Evolutionary conservation across 1,139 yeast genomes (phyloP).

Genomic region (Yamadazyma spencermartinsiae): DNA sequence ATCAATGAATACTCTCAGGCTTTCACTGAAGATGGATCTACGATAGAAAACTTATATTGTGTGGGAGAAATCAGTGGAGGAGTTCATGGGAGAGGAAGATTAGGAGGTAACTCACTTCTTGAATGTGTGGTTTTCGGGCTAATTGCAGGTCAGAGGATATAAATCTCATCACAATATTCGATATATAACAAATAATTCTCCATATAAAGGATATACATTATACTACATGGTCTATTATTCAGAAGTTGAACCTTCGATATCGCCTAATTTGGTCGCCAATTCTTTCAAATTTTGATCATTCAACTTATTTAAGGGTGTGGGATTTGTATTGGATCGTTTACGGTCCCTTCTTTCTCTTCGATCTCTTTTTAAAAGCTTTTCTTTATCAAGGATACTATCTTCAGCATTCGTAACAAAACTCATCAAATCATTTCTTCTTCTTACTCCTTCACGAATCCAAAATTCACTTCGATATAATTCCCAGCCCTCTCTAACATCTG

Average conservation of each 20-base stretch:
- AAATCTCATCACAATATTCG: conserved; percentile 5
- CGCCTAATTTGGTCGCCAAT: conserved; percentile 15
- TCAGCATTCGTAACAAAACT: conserved; percentile 30
- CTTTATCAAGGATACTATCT: conserved; percentile 20
- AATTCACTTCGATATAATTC: conserved; percentile 90
- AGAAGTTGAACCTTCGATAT: conserved; percentile 7
- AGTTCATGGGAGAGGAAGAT: conserved; percentile 38
- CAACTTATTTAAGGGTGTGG: conserved; percentile 19
- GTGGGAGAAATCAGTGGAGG: conserved; percentile 44
- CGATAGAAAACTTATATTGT: conserved; percentile 30
- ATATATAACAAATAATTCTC: background rate
- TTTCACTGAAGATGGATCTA: conserved; percentile 17
- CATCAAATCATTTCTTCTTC: conserved; percentile 54
- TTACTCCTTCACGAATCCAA: conserved; percentile 83
- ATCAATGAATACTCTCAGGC: conserved; percentile 30
- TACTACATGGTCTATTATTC: background rate
- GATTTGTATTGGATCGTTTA: conserved; percentile 23
- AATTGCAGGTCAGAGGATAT: conserved; percentile 18
- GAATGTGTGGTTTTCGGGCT: conserved; percentile 43
- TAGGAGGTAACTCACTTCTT: conserved; percentile 39
- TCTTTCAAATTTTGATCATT: conserved; percentile 31
- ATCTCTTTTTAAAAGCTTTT: conserved; percentile 34
- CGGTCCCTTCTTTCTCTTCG: conserved; percentile 40
- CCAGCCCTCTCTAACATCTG: conserved; percentile 92
- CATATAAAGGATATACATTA: background rate